Evolutionary conservation across 2,329 filamentous ascomycete species (phyloP), one percentile per base, ranked within the genome.

Genomic region (Curvularia hawaiiensis): DNA sequence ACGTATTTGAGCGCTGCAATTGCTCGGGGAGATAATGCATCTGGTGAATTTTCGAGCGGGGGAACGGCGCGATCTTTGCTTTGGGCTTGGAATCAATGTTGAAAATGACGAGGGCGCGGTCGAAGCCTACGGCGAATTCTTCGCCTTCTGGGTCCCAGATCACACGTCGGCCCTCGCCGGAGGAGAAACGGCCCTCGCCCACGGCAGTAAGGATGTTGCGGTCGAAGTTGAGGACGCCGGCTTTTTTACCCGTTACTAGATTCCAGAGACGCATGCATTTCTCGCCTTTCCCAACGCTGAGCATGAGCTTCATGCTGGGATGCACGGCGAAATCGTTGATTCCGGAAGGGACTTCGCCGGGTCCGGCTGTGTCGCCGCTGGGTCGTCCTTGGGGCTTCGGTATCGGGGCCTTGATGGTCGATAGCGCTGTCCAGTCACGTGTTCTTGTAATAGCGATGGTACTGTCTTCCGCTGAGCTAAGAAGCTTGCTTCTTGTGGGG

Each of bases 271-370:
- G 83, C 90, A 99, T 96, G 71, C 89, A 92, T 63, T 87, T 88
- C 79, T 99, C 95, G 63, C 92, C 92, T 69, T 89, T 91, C 65
- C 91, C 90, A 9, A 98, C 92, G 67, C 87, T 96, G 59, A 99
- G 87, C 91, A 98, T 97, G 50, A 99, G 82, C 79, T 97, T 98
- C 85, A 96, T 91, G 75, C 91, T 96, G 0, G 95, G 94, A 75
- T 99, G 95, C 26, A 99, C 90, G 2, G 94, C 92, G 75, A 99
- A 96, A 75, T 93, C 91, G 75, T 97, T 98, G 65, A 98, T 87
- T 18, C 95, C 95, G n/a, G 88, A 86, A 0, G 93, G 93, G 26
- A 90, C 86, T 47, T 88, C 90, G 18, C 92, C 92, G 11, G 89
- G 85, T 2, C 90, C 88, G 8, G 92, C 92, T 18, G 94, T 98